Percentiles rank a stretch among this genome's conserved stretches.
phyloP scores from a whole-genome alignment of 768 basidiomycete genomes.

The Wakefieldia striispora region DNA sequence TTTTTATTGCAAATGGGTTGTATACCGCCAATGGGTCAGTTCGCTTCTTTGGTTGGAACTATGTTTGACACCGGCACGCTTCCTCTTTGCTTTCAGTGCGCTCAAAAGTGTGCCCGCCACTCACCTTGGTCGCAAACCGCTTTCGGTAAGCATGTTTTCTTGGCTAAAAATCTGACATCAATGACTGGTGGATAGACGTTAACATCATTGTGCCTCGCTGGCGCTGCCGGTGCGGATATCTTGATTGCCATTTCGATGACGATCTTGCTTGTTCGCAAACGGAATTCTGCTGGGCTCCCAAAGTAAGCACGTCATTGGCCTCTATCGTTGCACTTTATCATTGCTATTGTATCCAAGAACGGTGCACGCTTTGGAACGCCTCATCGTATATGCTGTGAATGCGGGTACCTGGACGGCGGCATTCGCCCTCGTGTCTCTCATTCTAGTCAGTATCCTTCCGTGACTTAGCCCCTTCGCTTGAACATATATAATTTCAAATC shows the following conservation, averaged over 20 bases:
- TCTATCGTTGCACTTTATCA: no score
- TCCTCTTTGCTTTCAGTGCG: not conserved
- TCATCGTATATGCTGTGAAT: slow-evolving; percentile 13
- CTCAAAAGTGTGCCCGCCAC: not conserved
- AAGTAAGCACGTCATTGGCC: no score
- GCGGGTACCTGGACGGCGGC: slow-evolving; percentile 49
- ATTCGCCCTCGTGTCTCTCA: slow-evolving; percentile 38
- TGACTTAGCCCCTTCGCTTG: no score
- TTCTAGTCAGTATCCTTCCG: not conserved
- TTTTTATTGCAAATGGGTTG: not conserved
- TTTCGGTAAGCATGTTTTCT: not conserved
- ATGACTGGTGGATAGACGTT: not conserved
- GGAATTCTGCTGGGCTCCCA: no score
- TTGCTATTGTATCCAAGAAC: not conserved
- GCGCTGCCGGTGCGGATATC: not conserved
- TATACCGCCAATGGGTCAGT: not conserved
- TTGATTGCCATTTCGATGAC: not conserved
- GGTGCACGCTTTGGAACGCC: slow-evolving; percentile 2
- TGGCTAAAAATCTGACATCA: not conserved
- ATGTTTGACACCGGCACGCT: no score
- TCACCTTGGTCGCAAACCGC: not conserved
- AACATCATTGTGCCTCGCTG: not conserved
- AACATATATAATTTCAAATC: no score
- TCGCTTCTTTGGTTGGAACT: no score
- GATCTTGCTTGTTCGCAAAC: not conserved